These are phyloP conservation scores for Cystobasidium tubakii DNA, from an alignment of 768 basidiomycete species.

Conservation along the genomic window DNA sequence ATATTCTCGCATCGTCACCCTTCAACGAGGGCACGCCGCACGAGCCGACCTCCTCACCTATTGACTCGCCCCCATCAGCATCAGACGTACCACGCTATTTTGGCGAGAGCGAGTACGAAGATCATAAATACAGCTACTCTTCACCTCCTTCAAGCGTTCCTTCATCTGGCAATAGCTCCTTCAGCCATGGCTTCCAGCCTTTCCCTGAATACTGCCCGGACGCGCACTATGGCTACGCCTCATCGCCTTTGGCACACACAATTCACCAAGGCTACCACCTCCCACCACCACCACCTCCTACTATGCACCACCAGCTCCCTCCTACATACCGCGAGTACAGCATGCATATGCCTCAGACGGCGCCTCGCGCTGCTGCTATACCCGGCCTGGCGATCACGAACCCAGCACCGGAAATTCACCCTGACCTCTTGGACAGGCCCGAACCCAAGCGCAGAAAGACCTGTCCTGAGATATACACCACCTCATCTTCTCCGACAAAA, in stretches of 20 bases:
- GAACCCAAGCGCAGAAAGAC: conserved; percentile 38
- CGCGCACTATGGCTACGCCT: conserved; percentile 1
- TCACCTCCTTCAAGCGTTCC: conserved; percentile 32
- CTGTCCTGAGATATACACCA: conserved; percentile 16
- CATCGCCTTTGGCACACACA: not conserved
- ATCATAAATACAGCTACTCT: conserved; percentile 21
- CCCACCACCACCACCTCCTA: conserved; percentile 17
- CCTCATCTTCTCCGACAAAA: conserved; percentile 22
- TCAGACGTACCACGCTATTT: conserved; percentile 28
- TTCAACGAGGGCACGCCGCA: conserved; percentile 18
- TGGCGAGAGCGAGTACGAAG: conserved; percentile 11
- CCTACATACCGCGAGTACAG: not conserved
- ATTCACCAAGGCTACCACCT: conserved; percentile 16
- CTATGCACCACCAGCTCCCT: not conserved
- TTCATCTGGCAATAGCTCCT: conserved; percentile 16
- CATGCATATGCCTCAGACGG: conserved; percentile 14
- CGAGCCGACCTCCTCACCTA: not conserved
- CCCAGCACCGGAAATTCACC: conserved; percentile 3
- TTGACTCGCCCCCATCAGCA: conserved; percentile 7
- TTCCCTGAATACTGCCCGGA: conserved; percentile 14
- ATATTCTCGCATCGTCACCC: conserved; percentile 23
- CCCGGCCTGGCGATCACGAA: conserved; percentile 22
- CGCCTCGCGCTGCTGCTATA: conserved; percentile 16
- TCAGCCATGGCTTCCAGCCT: conserved; percentile 1
- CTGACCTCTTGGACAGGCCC: conserved; percentile 12